phyloP scores from a whole-genome alignment of 164 flowering plant genomes.

The Berberis thunbergii region DNA sequence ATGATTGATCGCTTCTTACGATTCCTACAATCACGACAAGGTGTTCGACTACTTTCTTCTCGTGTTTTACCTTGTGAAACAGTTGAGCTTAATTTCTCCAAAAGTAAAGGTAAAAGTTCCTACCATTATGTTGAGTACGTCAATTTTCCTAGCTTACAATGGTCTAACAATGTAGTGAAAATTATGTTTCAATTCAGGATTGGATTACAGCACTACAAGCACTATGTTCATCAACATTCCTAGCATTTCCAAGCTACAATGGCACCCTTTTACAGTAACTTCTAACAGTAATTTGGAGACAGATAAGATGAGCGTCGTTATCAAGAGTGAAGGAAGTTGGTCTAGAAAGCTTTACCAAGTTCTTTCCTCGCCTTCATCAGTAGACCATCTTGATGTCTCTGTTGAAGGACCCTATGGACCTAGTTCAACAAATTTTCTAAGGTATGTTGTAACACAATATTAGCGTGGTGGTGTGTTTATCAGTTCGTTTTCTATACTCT shows the following conservation, averaged over 20 bases:
- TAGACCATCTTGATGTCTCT: slow-evolving; percentile 48
- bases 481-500: not conserved
- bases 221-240: slow-evolving; percentile 52
- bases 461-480: not conserved
- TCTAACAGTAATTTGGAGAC: slow-evolving; percentile 51
- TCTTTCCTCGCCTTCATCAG: slow-evolving; percentile 40
- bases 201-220: slow-evolving; percentile 51
- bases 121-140: no score
- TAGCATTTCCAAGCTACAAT: slow-evolving; percentile 58
- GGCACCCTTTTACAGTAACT: slow-evolving; percentile 77
- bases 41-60: slow-evolving; percentile 49
- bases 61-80: slow-evolving; percentile 58
- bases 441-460: slow-evolving; percentile 21
- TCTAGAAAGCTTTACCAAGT: slow-evolving; percentile 42
- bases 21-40: slow-evolving; percentile 54
- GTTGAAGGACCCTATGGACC: slow-evolving; percentile 96
- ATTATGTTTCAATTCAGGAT: slow-evolving; percentile 19
- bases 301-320: slow-evolving; percentile 45
- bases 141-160: no score
- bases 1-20: slow-evolving; percentile 68
- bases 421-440: slow-evolving; percentile 43
- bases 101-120: slow-evolving; percentile 33
- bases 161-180: no score
- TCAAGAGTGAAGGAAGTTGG: slow-evolving; percentile 65
- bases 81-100: slow-evolving; percentile 74